A percentile compares a stretch with the other conserved stretches of the same genome.
These are phyloP conservation scores for Peniophora sp. DNA, from an alignment of 1,284 basidiomycete species.

Conservation along the genomic window DNA sequence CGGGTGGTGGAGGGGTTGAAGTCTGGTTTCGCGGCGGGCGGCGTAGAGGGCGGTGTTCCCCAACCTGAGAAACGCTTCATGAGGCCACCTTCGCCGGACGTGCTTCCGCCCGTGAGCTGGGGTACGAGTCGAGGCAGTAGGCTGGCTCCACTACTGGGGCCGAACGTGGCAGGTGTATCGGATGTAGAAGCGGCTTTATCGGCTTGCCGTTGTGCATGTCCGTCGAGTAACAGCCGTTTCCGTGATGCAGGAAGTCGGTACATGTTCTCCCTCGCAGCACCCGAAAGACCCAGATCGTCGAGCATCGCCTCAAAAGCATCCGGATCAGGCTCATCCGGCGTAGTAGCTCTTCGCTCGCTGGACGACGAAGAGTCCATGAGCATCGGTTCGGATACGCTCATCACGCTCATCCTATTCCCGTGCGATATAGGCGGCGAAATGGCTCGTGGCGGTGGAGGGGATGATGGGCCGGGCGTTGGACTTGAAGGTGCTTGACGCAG, in stretches of 20 bases:
- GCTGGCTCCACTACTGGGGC: slow-evolving; percentile 47
- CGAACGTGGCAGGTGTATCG: slow-evolving; percentile 40
- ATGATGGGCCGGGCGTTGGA: slow-evolving; percentile 7
- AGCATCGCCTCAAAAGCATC: slow-evolving; percentile 49
- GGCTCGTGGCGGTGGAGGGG: slow-evolving; percentile 28
- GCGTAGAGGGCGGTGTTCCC: slow-evolving; percentile 34
- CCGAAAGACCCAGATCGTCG: slow-evolving; percentile 71
- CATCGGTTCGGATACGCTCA: slow-evolving; percentile 62
- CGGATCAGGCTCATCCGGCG: slow-evolving; percentile 7
- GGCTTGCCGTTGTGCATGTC: slow-evolving; percentile 34
- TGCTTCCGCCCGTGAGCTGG: slow-evolving; percentile 57
- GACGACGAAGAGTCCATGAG: slow-evolving; percentile 38
- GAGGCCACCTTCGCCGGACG: slow-evolving; percentile 26
- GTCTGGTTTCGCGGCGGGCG: slow-evolving; percentile 23
- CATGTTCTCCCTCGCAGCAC: slow-evolving; percentile 60
- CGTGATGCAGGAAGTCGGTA: slow-evolving; percentile 54
- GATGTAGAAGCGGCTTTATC: slow-evolving; percentile 21
- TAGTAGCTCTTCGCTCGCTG: slow-evolving; percentile 13
- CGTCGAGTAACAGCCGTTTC: slow-evolving; percentile 62
- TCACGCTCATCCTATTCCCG: slow-evolving; percentile 34
- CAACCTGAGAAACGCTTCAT: slow-evolving; percentile 74
- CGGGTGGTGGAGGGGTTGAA: not conserved
- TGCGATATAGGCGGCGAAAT: slow-evolving; percentile 21
- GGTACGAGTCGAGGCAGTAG: slow-evolving; percentile 55
- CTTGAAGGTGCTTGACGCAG: slow-evolving; percentile 16